Evolutionary conservation across 2,329 filamentous ascomycete species (phyloP), one percentile per base, ranked within the genome.

Genomic region (Aspergillus sp.): DNA sequence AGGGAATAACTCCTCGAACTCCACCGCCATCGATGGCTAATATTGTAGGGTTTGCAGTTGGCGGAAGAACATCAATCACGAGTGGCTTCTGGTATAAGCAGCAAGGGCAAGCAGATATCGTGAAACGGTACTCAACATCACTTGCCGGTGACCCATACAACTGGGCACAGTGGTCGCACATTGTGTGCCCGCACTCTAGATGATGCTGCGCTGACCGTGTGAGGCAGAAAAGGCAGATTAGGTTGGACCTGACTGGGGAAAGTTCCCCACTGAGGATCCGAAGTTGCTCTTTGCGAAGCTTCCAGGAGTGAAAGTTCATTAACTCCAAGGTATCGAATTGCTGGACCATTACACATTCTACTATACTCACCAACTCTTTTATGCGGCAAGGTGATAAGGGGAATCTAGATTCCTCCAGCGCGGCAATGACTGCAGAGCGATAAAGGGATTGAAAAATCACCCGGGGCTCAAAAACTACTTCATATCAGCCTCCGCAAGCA

Each of bases 141-240:
- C 43, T 45, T 9, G 28, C 50, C 17, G 47, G 51, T 15, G 28
- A 38, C 31, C 57, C 51, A 7, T 54, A 54, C 28, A 55, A 43
- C 47, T 48, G 45, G 23, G 51, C 51, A 47, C 51, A 60, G 30
- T 49, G 30, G 51, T 60, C 51, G 49, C 51, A 60, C 7, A 60
- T 25, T 38, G 51, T 48, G 43, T 60, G 51, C 4, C 57, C 50
- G 38, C 57, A 60, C 50, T 52, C 45, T 31, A 60, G 47, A 22
- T n/a, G 43, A 49, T 60, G 57, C 31, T 60, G 47, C 1, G 57
- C 47, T 41, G 57, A 28, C 41, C 50, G 46, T 22, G 31, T 46
- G 34, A 60, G 51, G 25, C 51, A 60, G 51, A 54, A 54, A 22
- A 60, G 57, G 25, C 51, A 60, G n/a, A 60, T 51, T 25, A 23